Evolutionary conservation across 176 grass and related monocot species (phyloP), one percentile per base, ranked within the genome.

Genomic region (Tuctoria greenei): DNA sequence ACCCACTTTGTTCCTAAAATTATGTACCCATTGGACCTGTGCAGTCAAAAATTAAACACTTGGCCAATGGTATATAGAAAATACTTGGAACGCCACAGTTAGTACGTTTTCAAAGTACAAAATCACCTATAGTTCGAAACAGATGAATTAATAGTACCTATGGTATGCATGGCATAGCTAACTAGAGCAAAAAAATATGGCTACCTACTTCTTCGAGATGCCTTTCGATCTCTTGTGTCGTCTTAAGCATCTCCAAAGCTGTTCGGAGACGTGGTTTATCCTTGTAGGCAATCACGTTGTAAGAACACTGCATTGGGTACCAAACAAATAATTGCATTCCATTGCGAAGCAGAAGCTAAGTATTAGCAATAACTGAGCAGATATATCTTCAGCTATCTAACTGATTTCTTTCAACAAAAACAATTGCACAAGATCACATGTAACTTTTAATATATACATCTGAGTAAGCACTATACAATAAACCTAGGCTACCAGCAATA

Each of bases 261-360:
- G 94, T 97, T 65, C 75, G 42, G 16, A 93, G 81, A 51, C 91
- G 88, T 79, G 94, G 88, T 77, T 93, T 97, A 81, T 87, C 94
- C 75, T 72, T 85, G 81, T 97, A 97, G 21, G 70, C 81, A 75
- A 97, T 89, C 51, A 89, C 88, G 77, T 97, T 97, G 67, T 93
- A 97, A 20, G 78, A 70, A 80, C 36, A 46, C 94, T 97, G 86
- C 81, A 89, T 41, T 44, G 42, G 63, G 62, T 44, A 88, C 36
- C 41, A 54, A 82, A 85, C 41, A 43, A 69, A 61, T 69, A 64
- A 72, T 24, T 63, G 15, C 35, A 43, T 52, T 62, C 3, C 51
- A 69, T 46, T 69, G 61, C 47, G 8, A 40, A 8, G 46, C 8
- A 49, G 20, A 77, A 57, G 11, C 11, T 11, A 59, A 34, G 7